Base-by-base conservation (phyloP, 148 eudicot species). In the Cornus kousa region DNA sequence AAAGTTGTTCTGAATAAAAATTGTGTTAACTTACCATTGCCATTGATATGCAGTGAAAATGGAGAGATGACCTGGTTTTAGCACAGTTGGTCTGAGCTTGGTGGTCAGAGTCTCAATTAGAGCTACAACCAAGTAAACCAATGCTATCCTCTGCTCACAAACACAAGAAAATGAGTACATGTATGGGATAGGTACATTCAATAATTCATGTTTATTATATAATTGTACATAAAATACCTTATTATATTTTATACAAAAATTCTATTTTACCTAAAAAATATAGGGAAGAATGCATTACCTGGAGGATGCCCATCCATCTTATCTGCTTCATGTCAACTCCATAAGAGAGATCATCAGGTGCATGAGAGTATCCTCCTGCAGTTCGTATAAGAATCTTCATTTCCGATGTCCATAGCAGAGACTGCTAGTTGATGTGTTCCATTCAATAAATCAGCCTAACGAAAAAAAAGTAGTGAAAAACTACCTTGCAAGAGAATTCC, bases 341-440 rank as follows among this genome's bases (percentile, higher is more conserved):
- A 69, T 85, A 88, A 28, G 75, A 20, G 71, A 88, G 76, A 12
- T 83, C 82, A 78, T 79, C 73, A 3, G 88, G 88, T 46, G 86
- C 87, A 82, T 88, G 88, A 62, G 87, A 88, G 65, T 85, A 88
- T 68, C 90, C 90, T 68, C 90, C 90, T 87, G 82, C 72, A 77
- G 35, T 72, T 19, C 20, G 19, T 62, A 19, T 62, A 19, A 62
- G 2, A 5, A 53, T 53, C 17, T 16, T 53, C 59, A 53, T 17
- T 53, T 53, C 17, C 13, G 13, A 13, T 4, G 8, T 24, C 9
- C 66, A 62, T 19, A 62, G 17, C 20, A 13, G 62, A 19, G 20
- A 57, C 62, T 62, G 66, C 66, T 62, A 14, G 20, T 13, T 14
- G 23, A 62, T 62, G 66, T 62, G 66, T 19, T 62, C 8, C 9